These are phyloP conservation scores for Fusarium buharicum DNA, from an alignment of 2,329 filamentous ascomycete species.

Conservation along the genomic window DNA sequence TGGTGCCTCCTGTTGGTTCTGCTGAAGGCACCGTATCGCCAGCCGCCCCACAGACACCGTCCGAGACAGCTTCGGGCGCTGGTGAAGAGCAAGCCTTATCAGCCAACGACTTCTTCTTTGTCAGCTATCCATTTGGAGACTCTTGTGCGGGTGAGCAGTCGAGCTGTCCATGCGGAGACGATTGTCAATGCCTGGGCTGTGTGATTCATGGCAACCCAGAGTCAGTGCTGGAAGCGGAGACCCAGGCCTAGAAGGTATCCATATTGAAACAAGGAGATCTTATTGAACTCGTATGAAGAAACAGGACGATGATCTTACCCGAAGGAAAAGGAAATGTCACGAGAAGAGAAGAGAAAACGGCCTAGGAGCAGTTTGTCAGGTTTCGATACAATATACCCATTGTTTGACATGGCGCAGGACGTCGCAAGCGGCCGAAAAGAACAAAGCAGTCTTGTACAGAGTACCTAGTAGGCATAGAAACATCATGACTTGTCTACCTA, in stretches of 20 bases:
- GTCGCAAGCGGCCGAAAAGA: neutral
- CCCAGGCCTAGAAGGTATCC: conserved; percentile 9
- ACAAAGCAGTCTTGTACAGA: conserved; percentile 2
- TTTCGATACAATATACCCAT: conserved; percentile 34
- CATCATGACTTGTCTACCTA: conserved; percentile 1
- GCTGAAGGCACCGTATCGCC: conserved; percentile 52
- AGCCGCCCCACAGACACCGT: conserved; percentile 57
- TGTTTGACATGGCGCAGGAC: conserved; percentile 11
- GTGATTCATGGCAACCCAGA: conserved; percentile 59
- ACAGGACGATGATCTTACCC: neutral
- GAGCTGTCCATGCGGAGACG: conserved; percentile 68
- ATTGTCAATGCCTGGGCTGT: conserved; percentile 68
- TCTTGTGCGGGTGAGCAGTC: conserved; percentile 61
- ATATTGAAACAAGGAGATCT: neutral
- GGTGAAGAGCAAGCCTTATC: conserved; percentile 63
- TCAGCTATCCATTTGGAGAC: conserved; percentile 62
- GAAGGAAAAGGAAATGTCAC: neutral
- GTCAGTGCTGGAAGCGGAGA: conserved; percentile 12
- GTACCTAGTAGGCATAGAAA: conserved; percentile 3
- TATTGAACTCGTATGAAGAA: neutral
- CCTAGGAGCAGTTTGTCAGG: neutral
- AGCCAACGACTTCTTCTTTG: conserved; percentile 68
- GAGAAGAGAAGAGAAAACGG: neutral
- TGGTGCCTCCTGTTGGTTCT: conserved; percentile 20
- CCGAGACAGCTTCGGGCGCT: conserved; percentile 56